A percentile compares a stretch with the other conserved stretches of the same genome.
Evolutionary conservation across 768 basidiomycete genomes (phyloP).

Genomic region (Mycena haematopus): DNA sequence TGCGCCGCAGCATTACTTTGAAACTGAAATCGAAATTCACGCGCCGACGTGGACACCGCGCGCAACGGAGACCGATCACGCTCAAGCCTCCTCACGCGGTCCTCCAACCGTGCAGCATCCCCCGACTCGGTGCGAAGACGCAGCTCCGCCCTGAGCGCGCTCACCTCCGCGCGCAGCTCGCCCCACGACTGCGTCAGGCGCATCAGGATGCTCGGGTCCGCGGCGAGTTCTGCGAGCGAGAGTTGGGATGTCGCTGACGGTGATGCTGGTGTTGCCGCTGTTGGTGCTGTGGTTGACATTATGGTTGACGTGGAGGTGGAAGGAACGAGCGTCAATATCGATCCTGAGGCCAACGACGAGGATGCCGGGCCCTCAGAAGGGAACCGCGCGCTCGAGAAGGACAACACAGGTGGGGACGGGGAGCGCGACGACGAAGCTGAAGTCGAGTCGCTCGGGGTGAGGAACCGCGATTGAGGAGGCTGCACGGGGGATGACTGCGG

Average conservation of each 20-base stretch:
- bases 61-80: neutral
- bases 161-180: conserved; percentile 10
- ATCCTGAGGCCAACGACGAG: too few species aligned
- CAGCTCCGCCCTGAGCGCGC: neutral
- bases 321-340: too few species aligned
- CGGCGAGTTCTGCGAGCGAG: neutral
- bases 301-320: too few species aligned
- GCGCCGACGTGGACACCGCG: too few species aligned
- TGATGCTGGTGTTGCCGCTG: too few species aligned
- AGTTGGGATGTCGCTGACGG: neutral
- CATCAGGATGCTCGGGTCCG: neutral
- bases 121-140: neutral
- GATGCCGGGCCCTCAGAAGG: neutral
- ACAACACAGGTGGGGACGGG: neutral
- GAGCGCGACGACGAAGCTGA: neutral
- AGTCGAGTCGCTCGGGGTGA: neutral
- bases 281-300: too few species aligned
- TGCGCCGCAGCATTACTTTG: too few species aligned
- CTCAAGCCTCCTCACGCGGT: neutral
- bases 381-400: neutral
- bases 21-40: too few species aligned
- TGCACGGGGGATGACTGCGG: neutral
- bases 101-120: neutral
- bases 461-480: neutral
- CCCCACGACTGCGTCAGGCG: neutral